Evolutionary conservation across 2,329 filamentous ascomycete species (phyloP), one percentile per base, ranked within the genome.

Genomic region (Alternaria burnsii): DNA sequence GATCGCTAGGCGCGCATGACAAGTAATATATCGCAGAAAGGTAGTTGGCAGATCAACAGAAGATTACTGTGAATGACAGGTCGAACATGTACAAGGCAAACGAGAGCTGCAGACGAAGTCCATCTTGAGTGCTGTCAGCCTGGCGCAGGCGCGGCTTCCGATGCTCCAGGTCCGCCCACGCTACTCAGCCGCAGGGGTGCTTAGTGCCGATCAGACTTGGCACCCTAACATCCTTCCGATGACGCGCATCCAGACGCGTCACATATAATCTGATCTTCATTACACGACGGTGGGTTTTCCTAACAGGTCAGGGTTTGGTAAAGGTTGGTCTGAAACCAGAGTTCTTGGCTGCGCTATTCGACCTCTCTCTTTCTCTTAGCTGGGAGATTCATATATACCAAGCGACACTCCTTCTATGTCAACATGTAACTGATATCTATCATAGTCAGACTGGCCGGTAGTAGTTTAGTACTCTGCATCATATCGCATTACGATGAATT

Each of bases 41-140:
- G 26, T 36, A 8, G 18, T 18, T 3, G 11, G 14, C 11, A 42
- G 16, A 42, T 42, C 20, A 36, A 18, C 20, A 36, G 36, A 38
- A 0, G 5, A 12, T 9, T 26, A 50, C 9, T 12, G 32, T 38
- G 30, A 50, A 36, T 12, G 46, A 8, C 36, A n/a, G 14, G 20
- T 26, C 32, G 34, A n/a, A 36, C 9, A 9, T 9, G 14, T 36
- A 20, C 30, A 50, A 8, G 32, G 14, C 32, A 38, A 50, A 50
- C 32, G 20, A 50, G 14, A 36, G 20, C 8, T 26, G 46, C 3
- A 16, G 16, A 22, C 46, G 8, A 10, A 9, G 20, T 12, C 20
- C 46, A 50, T 50, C 46, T 50, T 50, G 46, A 50, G 32, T 18
- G 46, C 46, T 18, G 46, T 36, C 46, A 50, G 46, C 46, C 34